These are phyloP conservation scores for Sporothrix brunneoviolacea DNA, from an alignment of 2,329 filamentous ascomycete species.

Conservation along the genomic window DNA sequence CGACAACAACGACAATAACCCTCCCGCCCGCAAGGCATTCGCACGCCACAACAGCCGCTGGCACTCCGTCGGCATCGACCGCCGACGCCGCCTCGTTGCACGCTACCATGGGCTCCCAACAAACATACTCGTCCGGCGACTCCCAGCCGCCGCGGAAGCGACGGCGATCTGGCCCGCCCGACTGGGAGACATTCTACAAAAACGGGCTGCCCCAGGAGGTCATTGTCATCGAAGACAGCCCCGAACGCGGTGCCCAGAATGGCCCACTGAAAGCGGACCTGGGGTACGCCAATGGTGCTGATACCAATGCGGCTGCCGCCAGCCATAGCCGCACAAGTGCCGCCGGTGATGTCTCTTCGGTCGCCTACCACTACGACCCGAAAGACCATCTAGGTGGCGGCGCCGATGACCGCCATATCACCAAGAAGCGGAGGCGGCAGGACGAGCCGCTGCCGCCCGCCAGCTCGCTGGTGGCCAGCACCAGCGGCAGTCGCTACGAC, in stretches of 20 bases:
- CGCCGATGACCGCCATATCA: slow-evolving; percentile 40
- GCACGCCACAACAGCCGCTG: slow-evolving; percentile 7
- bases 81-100: slow-evolving; percentile 22
- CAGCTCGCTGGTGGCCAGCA: slow-evolving; percentile 27
- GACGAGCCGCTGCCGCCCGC: slow-evolving; percentile 35
- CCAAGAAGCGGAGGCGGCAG: slow-evolving; percentile 69
- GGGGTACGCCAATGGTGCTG: slow-evolving; percentile 30
- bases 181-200: slow-evolving; percentile 77
- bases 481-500: slow-evolving; percentile 56
- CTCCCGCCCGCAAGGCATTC: slow-evolving; percentile 11
- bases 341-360: neutral
- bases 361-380: slow-evolving; percentile 17
- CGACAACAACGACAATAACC: slow-evolving; percentile 1
- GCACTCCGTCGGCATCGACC: neutral
- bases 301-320: slow-evolving; percentile 26
- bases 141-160: slow-evolving; percentile 39
- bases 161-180: slow-evolving; percentile 56
- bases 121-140: slow-evolving; percentile 26
- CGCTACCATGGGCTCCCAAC: slow-evolving; percentile 30
- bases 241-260: slow-evolving; percentile 43
- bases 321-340: slow-evolving; percentile 8
- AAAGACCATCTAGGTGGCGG: slow-evolving; percentile 4
- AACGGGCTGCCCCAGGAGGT: slow-evolving; percentile 79
- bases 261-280: slow-evolving; percentile 22
- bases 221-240: slow-evolving; percentile 75